Conservation (phyloP, 1,139 yeast species). For the Meyerozyma guilliermondii region DNA sequence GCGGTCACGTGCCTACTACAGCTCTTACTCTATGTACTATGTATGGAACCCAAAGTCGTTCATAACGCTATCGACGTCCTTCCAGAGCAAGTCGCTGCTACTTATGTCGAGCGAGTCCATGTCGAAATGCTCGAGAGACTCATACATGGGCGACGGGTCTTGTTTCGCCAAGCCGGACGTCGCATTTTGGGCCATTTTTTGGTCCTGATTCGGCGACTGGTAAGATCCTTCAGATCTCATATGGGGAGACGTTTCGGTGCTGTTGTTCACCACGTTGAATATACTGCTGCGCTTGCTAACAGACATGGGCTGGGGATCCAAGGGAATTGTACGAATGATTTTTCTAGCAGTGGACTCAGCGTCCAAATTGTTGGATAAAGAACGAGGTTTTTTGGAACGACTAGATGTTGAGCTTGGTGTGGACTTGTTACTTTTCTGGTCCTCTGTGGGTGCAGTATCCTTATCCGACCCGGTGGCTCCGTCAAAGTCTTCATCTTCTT, state of each 20-base stretch:
- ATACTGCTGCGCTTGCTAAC: constrained; percentile 36
- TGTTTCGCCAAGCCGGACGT: constrained; percentile 4
- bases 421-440: constrained; percentile 22
- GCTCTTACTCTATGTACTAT: background rate
- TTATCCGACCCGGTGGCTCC: constrained; percentile 17
- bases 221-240: constrained; percentile 9
- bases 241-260: constrained; percentile 25
- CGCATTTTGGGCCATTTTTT: background rate
- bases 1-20: constrained; percentile 1
- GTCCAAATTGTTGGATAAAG: constrained; percentile 49
- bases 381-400: constrained; percentile 35
- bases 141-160: constrained; percentile 29
- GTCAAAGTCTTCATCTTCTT: constrained; percentile 9
- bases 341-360: constrained; percentile 70
- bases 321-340: constrained; percentile 70
- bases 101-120: constrained; percentile 27
- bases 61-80: constrained; percentile 89
- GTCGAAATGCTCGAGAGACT: constrained; percentile 29
- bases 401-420: constrained; percentile 34
- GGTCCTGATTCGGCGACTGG: background rate
- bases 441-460: constrained; percentile 17
- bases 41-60: constrained; percentile 88
- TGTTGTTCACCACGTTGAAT: constrained; percentile 34
- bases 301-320: constrained; percentile 74
- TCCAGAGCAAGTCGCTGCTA: constrained; percentile 70